Evolutionary conservation across 306 rosid species (phyloP).

Genomic region (Cicer chorassanicum): DNA sequence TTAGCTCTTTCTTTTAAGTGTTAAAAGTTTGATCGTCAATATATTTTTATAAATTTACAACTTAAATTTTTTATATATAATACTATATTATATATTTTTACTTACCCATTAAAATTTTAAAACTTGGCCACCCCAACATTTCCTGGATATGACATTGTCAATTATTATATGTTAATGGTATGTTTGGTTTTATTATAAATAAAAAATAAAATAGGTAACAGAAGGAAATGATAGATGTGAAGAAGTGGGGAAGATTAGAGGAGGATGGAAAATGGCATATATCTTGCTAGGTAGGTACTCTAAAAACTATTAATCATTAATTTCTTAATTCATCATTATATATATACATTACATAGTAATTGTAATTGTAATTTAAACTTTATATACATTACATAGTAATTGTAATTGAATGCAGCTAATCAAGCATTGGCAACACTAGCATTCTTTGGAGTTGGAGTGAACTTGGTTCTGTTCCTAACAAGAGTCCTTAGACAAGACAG

Average conservation of each 20-base stretch:
- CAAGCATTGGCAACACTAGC: conserved; percentile 71
- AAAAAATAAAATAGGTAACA: conserved; percentile 29
- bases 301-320: background rate
- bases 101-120: too few relatives aligned
- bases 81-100: too few relatives aligned
- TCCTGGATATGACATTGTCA: too few relatives aligned
- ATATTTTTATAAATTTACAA: too few relatives aligned
- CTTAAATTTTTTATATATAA: too few relatives aligned
- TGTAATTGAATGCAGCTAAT: conserved; percentile 47
- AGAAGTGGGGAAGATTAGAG: conserved; percentile 30
- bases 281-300: conserved; percentile 53
- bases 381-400: background rate
- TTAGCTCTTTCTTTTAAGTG: too few relatives aligned
- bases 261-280: conserved; percentile 55
- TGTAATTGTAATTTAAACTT: too few relatives aligned
- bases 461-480: conserved; percentile 61
- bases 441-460: conserved; percentile 71
- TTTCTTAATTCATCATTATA: background rate
- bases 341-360: background rate
- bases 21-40: too few relatives aligned
- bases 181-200: background rate
- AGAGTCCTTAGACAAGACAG: conserved; percentile 60
- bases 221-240: conserved; percentile 4
- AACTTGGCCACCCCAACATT: too few relatives aligned
- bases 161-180: too few relatives aligned